Percentiles rank a stretch among this genome's conserved stretches.
Conservation (phyloP, 805 yeast species). For the Candida sanyiensis region DNA sequence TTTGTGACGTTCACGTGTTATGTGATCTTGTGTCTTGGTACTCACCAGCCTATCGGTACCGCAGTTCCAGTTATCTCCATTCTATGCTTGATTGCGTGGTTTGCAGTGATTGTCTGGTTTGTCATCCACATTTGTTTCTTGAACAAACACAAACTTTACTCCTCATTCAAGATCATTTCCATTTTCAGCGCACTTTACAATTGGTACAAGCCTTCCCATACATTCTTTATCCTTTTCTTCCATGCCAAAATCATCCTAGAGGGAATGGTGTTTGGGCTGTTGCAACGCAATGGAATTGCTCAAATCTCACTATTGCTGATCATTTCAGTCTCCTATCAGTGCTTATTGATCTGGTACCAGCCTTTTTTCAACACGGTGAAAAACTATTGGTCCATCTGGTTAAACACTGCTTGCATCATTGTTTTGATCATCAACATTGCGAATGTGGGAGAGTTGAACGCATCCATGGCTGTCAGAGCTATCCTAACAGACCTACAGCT, state of each 20-base stretch:
- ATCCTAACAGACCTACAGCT: constrained; percentile 30
- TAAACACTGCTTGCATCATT: constrained; percentile 35
- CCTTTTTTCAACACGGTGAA: constrained; percentile 29
- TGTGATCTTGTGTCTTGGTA: constrained; percentile 4
- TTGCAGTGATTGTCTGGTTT: constrained; percentile 8
- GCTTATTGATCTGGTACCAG: constrained; percentile 22
- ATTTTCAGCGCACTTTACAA: constrained; percentile 43
- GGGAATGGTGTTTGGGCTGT: constrained; percentile 38
- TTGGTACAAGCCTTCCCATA: constrained; percentile 37
- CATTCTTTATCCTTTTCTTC: constrained; percentile 36
- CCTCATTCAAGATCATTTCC: constrained; percentile 41
- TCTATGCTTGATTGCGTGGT: constrained; percentile 5
- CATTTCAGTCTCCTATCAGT: constrained; percentile 30
- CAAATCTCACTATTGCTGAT: constrained; percentile 38
- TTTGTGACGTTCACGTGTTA: constrained; percentile 10
- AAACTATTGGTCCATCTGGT: constrained; percentile 28
- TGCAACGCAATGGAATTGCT: constrained; percentile 38
- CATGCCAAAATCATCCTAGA: constrained; percentile 29
- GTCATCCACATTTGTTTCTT: constrained; percentile 12
- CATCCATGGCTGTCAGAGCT: constrained; percentile 35
- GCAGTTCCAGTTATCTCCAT: constrained; percentile 5
- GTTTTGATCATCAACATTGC: constrained; percentile 40
- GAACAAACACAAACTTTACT: constrained; percentile 32
- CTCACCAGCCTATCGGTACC: neutral
- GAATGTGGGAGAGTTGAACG: constrained; percentile 31